Evolutionary conservation across 495 filamentous ascomycete species (phyloP), one percentile per base, ranked within the genome.

Genomic region (Penicillium soppii): DNA sequence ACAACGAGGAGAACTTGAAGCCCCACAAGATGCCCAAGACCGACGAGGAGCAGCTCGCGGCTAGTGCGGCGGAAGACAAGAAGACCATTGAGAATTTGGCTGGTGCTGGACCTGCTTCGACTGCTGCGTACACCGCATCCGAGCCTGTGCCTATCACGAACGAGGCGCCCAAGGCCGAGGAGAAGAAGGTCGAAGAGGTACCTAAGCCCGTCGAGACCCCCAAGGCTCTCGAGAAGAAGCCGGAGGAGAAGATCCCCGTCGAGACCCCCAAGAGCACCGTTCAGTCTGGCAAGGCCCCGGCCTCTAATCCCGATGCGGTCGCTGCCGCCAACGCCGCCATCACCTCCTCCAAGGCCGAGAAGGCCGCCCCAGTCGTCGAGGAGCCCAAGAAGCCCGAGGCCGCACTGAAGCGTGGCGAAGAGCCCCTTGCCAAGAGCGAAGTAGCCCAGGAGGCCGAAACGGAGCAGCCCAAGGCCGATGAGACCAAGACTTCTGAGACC

Each of bases 201-300:
- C 83, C 80, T 54, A 87, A 80, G 53, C 89, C 88, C 73, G 86
- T 88, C 61, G 89, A 90, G 89, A 8, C 23, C 15, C 40, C 40
- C n/a, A 33, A 33, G 42, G 17, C 20, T 1, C 23, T 2, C 26
- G 57, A 61, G 50, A 26, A 48, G 8, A 91, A 95, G 78, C 85
- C 88, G 62, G 89, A 90, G 77, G 90, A 90, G 85, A 90, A 88
- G 82, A 40, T 25, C 16, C 22, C 44, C 5, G 32, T 20, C 22
- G 39, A 35, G 35, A 15, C 48, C 36, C 46, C 49, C 37, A 51
- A 57, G 58, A 32, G 42, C 16, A 41, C 53, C 7, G 43, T 29
- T 41, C 35, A 39, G 19, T 17, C 47, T 8, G 20, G 26, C 10
- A 25, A 38, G 19, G 37, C 27, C 4, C 7, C 37, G 27, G 36